phyloP scores from a whole-genome alignment of 306 rosid genomes.

The Cucurbita ficifolia region DNA sequence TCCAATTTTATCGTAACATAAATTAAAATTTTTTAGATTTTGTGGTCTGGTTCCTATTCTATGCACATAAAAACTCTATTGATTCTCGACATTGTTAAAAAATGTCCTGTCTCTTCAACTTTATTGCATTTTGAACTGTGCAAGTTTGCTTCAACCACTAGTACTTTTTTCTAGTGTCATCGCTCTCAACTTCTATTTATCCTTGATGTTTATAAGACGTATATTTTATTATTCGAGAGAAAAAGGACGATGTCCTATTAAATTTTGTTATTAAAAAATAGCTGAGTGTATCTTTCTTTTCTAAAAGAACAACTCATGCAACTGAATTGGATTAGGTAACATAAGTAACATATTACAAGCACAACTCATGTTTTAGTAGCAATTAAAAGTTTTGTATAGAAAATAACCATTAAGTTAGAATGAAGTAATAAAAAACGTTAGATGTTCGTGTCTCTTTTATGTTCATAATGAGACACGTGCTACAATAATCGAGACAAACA shows the following conservation, averaged over 20 bases:
- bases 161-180: background rate
- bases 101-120: background rate
- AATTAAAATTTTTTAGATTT: background rate
- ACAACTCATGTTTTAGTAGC: background rate
- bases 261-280: background rate
- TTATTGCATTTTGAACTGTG: background rate
- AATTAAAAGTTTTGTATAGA: background rate
- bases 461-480: background rate
- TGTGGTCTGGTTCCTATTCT: background rate
- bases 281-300: background rate
- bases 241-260: background rate
- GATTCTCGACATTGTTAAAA: background rate
- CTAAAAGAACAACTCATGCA: background rate
- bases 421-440: background rate
- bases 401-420: background rate
- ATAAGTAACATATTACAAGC: background rate
- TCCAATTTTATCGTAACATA: background rate
- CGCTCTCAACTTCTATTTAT: background rate
- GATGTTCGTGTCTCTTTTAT: background rate
- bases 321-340: background rate
- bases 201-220: background rate
- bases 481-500: background rate
- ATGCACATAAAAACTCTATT: background rate
- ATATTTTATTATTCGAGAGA: background rate
- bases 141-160: background rate